Conservation (phyloP, 148 eudicot genomes). For the Rhododendron williamsianum region DNA sequence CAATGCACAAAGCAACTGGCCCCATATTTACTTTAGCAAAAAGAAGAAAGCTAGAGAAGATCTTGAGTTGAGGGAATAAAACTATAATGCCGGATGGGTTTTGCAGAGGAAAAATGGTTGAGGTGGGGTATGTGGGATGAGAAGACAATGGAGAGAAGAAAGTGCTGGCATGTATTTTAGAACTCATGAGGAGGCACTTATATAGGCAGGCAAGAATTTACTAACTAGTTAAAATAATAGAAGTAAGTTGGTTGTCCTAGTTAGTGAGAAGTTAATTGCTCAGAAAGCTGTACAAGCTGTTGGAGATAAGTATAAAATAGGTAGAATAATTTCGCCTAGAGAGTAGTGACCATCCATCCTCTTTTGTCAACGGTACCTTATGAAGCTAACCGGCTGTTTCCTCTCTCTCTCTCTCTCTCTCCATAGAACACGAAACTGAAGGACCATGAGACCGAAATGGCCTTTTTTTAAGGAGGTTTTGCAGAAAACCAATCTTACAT, state of each 20-base stretch:
- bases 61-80: conserved; percentile 3
- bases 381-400: conserved; percentile 71
- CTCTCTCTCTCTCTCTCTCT: conserved; percentile 19
- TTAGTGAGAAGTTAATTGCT: conserved; percentile 43
- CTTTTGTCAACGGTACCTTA: conserved; percentile 46
- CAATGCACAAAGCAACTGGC: conserved; percentile 28
- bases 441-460: conserved; percentile 10
- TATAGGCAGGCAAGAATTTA: conserved; percentile 44
- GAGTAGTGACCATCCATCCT: conserved; percentile 26
- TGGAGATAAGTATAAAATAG: conserved; percentile 38
- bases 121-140: not conserved
- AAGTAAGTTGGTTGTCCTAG: conserved; percentile 26
- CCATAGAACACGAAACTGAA: conserved; percentile 18
- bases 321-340: conserved; percentile 27
- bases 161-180: conserved; percentile 52
- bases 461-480: conserved; percentile 26
- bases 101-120: not conserved
- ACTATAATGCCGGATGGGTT: conserved; percentile 3
- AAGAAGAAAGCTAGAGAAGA: conserved; percentile 11
- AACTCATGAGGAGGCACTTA: conserved; percentile 34
- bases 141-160: conserved; percentile 10
- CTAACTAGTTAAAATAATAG: conserved; percentile 33
- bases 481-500: conserved; percentile 33
- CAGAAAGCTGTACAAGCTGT: conserved; percentile 54
- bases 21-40: conserved; percentile 26